Evolutionary conservation across 1,139 yeast genomes (phyloP), one percentile per base, ranked within the genome.

Genomic region (Yamadazyma trypodendri): DNA sequence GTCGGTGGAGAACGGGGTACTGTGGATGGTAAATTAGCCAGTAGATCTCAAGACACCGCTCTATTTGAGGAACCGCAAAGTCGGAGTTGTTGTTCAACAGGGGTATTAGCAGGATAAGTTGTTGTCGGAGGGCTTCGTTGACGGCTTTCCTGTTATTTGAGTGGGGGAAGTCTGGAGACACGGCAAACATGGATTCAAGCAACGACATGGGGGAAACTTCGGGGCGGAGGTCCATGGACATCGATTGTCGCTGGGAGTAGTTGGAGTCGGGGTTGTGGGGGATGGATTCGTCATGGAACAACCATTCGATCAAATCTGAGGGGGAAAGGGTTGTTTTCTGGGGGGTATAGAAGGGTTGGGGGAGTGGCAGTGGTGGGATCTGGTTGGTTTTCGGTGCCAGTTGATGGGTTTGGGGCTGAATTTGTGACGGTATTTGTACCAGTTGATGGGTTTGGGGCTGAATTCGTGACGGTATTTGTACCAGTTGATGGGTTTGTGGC

Each of bases 1-100:
- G 84, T 35, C 68, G 63, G 47, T 81, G 87, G 25, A 81, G 52
- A 28, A 81, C 63, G 1, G 84, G 81, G 45, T 70, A 76, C 52
- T 80, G 84, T 5, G 77, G 72, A 50, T 80, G 84, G 56, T 74
- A 79, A 15, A 68, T 61, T 5, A 58, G 54, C 87, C 86, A 81
- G 52, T 68, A 81, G 28, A 57, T 48, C 34, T 60, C 63, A 25
- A 61, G 48, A 35, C 53, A 58, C 20, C 54, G 29, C 35, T 59
- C 61, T n/a, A 61, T 50, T 25, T 56, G 59, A 2, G 46, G 37
- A 5, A 50, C 20, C 1, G 47, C 56, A 40, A 65, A 61, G 35
- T 63, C 67, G 1, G 51, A 55, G 37, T 60, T 58, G 15, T 46
- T 31, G n/a, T 51, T 57, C 16, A 69, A 46, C 2, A 61, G 48